Evolutionary conservation across 257 asterid genomes (phyloP).

Genomic region (Oldenlandia corymbosa): DNA sequence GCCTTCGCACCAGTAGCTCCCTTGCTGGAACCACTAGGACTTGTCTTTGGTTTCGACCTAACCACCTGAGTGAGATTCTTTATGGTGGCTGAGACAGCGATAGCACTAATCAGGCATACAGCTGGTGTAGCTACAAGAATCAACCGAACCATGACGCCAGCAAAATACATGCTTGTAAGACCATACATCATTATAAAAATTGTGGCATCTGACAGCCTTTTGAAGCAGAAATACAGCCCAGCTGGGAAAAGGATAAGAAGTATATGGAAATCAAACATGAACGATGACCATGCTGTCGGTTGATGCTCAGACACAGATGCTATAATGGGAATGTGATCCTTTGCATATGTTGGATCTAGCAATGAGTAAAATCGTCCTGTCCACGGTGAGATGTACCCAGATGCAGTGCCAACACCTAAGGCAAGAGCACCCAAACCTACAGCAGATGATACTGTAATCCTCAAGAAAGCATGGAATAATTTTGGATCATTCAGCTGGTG

Average conservation of each 20-base stretch:
- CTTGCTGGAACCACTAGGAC: conserved; percentile 52
- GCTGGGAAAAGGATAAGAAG: conserved; percentile 89
- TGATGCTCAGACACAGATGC: conserved; percentile 99
- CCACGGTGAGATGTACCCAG: conserved; percentile 98
- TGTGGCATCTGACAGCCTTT: conserved; percentile 89
- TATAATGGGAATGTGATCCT: conserved; percentile 95
- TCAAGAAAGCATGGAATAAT: conserved; percentile 80
- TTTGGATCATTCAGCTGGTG: conserved; percentile 77
- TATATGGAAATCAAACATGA: conserved; percentile 97
- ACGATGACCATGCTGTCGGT: conserved; percentile 99
- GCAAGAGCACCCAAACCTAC: conserved; percentile 75
- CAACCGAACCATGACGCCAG: conserved; percentile 99
- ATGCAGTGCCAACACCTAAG: conserved; percentile 93
- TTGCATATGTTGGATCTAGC: conserved; percentile 95
- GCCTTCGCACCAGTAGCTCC: conserved; percentile 66
- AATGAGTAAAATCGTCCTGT: conserved; percentile 98
- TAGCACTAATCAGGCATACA: conserved; percentile 92
- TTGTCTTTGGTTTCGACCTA: conserved; percentile 61
- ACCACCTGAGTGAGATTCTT: conserved; percentile 86
- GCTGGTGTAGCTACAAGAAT: conserved; percentile 99
- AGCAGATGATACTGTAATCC: conserved; percentile 77
- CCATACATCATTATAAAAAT: conserved; percentile 96
- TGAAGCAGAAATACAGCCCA: conserved; percentile 98
- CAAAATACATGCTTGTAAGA: conserved; percentile 97
- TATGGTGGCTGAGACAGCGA: conserved; percentile 94